Evolutionary conservation across 1,284 basidiomycete species (phyloP).

Genomic region (Cryptococcus deneoformans): DNA sequence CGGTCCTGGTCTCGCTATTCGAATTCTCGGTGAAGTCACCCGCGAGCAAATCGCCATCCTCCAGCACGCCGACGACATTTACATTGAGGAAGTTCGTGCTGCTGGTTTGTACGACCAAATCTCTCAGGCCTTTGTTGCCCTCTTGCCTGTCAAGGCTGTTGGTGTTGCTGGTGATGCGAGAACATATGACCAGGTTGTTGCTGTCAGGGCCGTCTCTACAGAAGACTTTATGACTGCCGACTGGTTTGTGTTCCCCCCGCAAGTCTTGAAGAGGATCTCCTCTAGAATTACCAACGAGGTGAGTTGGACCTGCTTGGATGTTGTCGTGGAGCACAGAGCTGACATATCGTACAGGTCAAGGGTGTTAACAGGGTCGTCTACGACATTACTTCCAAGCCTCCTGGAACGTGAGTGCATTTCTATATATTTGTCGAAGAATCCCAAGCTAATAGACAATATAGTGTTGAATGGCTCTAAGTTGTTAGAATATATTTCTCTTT

Average conservation of each 20-base stretch:
- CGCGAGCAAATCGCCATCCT: conserved; percentile 89
- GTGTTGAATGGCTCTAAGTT: conserved; percentile 45
- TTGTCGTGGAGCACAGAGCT: background rate
- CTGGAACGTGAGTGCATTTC: conserved; percentile 60
- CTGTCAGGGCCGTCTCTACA: conserved; percentile 83
- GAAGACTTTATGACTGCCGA: conserved; percentile 99
- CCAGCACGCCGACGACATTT: conserved; percentile 95
- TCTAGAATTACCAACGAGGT: conserved; percentile 97
- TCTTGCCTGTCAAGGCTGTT: conserved; percentile 95
- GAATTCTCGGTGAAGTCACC: conserved; percentile 93
- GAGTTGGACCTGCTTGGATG: conserved; percentile 47
- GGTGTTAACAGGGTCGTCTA: conserved; percentile 94
- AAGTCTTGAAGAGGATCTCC: conserved; percentile 86
- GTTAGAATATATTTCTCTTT: background rate
- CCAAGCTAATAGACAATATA: conserved; percentile 10
- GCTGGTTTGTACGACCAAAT: conserved; percentile 93
- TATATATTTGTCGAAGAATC: background rate
- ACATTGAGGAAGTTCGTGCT: conserved; percentile 95
- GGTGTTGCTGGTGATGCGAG: conserved; percentile 97
- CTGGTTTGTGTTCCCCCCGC: conserved; percentile 95
- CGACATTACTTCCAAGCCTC: conserved; percentile 97
- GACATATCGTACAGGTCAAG: conserved; percentile 25
- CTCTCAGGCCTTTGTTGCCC: conserved; percentile 94
- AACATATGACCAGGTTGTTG: conserved; percentile 97
- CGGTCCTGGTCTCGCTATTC: conserved; percentile 97